Percentiles rank a stretch among this genome's conserved stretches.
Evolutionary conservation across 495 filamentous ascomycete genomes (phyloP).

Genomic region (Xylaria scruposa): DNA sequence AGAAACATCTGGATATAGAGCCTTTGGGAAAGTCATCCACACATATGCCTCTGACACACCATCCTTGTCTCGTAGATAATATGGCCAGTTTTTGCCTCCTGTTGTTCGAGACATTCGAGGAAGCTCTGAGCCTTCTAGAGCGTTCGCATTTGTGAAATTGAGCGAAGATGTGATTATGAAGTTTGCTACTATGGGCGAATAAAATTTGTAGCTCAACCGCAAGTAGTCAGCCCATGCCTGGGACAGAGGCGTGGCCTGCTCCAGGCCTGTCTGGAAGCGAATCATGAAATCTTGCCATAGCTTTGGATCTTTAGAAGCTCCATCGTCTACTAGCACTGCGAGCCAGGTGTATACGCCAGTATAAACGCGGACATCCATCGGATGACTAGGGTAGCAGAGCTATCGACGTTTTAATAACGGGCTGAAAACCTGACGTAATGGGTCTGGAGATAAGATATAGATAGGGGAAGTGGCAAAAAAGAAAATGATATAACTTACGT

Average conservation of each 20-base stretch:
- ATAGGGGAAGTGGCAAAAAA: not conserved
- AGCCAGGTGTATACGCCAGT: conserved; percentile 33
- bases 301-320: conserved; percentile 4
- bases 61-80: conserved; percentile 27
- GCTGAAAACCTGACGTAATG: not conserved
- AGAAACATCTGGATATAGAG: conserved; percentile 27
- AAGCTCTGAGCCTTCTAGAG: conserved; percentile 28
- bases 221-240: conserved; percentile 27
- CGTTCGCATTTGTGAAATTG: conserved; percentile 30
- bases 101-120: conserved; percentile 23
- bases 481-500: conserved; percentile 7
- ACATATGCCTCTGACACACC: conserved; percentile 28
- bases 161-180: conserved; percentile 30
- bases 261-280: conserved; percentile 23
- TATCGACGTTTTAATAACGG: not conserved
- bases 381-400: conserved; percentile 30
- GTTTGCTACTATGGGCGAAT: conserved; percentile 27
- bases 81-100: conserved; percentile 28
- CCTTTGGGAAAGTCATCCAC: conserved; percentile 31
- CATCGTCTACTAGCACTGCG: conserved; percentile 28
- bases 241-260: conserved; percentile 24
- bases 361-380: conserved; percentile 29
- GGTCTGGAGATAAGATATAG: not conserved
- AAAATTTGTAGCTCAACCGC: conserved; percentile 25
- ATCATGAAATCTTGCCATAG: conserved; percentile 26